Percentiles rank a stretch among this genome's conserved stretches.
Conservation (phyloP, 768 basidiomycete genomes). For the Boletales sp. region DNA sequence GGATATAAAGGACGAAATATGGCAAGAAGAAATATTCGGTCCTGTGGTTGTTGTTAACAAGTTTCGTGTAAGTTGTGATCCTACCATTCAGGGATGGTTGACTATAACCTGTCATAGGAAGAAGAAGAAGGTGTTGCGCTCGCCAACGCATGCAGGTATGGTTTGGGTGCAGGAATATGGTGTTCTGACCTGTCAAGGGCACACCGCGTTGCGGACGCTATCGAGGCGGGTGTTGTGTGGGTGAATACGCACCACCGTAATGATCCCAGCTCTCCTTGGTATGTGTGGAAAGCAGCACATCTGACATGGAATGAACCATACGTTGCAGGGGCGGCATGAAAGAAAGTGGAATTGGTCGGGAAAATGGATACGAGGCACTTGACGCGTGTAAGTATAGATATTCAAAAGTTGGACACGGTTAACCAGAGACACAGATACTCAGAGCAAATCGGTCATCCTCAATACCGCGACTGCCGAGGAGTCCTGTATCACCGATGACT, state of each 20-base stretch:
- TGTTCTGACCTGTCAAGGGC: constrained; percentile 70
- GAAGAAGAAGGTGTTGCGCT: constrained; percentile 64
- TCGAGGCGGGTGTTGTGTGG: constrained; percentile 81
- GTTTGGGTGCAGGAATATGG: constrained; percentile 80
- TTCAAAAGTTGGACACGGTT: background rate
- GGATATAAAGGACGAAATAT: constrained; percentile 54
- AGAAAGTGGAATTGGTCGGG: constrained; percentile 81
- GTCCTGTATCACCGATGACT: constrained; percentile 61
- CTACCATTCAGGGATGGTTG: background rate
- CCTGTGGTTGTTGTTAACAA: constrained; percentile 72
- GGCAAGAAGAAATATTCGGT: constrained; percentile 84
- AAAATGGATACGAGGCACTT: constrained; percentile 81
- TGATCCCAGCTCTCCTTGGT: constrained; percentile 89
- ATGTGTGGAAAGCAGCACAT: constrained; percentile 1
- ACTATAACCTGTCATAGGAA: constrained; percentile 32
- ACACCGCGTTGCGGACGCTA: constrained; percentile 64
- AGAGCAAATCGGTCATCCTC: constrained; percentile 78
- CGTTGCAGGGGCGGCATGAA: constrained; percentile 82
- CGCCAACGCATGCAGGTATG: constrained; percentile 78
- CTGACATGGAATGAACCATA: constrained; percentile 2
- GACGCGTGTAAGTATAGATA: constrained; percentile 57
- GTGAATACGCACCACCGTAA: constrained; percentile 88
- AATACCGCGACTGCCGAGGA: constrained; percentile 66
- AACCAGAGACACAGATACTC: constrained; percentile 54
- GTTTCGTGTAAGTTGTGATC: constrained; percentile 42